Conservation (phyloP, 441 rosid genomes). For the Sinapis alba region DNA sequence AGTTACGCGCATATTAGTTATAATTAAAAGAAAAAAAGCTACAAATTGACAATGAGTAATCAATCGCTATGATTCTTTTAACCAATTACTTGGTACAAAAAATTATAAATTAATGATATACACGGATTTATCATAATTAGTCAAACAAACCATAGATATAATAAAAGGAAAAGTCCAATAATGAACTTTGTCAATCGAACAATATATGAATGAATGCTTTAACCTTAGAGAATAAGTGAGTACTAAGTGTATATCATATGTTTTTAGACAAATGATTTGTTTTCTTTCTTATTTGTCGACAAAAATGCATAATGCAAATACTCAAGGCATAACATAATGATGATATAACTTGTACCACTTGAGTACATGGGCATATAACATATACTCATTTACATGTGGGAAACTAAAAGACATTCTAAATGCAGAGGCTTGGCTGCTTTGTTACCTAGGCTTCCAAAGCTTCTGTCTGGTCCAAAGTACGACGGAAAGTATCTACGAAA, state of each 20-base stretch:
- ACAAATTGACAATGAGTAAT: not conserved
- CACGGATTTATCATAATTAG: not conserved
- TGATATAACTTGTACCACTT: not conserved
- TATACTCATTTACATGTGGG: no score
- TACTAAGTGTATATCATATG: not conserved
- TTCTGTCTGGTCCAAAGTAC: constrained; percentile 60
- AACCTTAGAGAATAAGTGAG: not conserved
- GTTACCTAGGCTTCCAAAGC: constrained; percentile 34
- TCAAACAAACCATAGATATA: not conserved
- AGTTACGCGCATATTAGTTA: not conserved
- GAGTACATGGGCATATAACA: not conserved
- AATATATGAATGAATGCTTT: not conserved
- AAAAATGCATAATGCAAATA: not conserved
- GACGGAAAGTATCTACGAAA: constrained; percentile 58
- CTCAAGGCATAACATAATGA: not conserved
- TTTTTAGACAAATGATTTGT: not conserved
- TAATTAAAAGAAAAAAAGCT: not conserved
- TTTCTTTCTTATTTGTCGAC: not conserved
- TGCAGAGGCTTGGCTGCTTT: constrained; percentile 25
- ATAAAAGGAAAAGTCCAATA: not conserved
- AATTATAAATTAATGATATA: not conserved
- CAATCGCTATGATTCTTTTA: not conserved
- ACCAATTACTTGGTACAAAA: not conserved
- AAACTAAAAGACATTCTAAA: not conserved
- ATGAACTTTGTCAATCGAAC: not conserved